These are phyloP conservation scores for Solanum hybrid DNA, from an alignment of 305 asterid genomes.

Conservation along the genomic window DNA sequence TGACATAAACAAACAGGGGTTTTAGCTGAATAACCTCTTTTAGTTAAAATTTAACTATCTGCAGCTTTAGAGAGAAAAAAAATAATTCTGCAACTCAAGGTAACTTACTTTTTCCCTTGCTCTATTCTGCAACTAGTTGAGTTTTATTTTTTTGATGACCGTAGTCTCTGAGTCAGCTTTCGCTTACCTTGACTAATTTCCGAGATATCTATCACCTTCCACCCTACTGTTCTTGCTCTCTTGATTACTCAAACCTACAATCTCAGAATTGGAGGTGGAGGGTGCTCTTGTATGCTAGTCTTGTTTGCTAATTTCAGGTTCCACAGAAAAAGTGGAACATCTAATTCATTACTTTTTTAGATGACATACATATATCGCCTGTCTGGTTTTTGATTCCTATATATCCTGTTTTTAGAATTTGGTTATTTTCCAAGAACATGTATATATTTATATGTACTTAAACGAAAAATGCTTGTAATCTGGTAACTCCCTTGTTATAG, in stretches of 20 bases:
- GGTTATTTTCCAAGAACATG: not conserved
- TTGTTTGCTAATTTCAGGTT: too few relatives aligned
- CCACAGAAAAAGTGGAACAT: too few relatives aligned
- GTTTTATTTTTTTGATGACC: not conserved
- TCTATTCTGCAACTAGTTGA: not conserved
- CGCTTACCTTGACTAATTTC: not conserved
- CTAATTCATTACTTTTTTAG: too few relatives aligned
- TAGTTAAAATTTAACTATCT: not conserved
- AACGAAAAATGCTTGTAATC: not conserved
- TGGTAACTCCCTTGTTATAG: not conserved
- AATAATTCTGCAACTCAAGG: not conserved
- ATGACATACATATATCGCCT: too few relatives aligned
- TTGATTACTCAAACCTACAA: not conserved
- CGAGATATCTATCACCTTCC: not conserved
- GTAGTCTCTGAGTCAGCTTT: not conserved
- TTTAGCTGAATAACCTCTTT: not conserved
- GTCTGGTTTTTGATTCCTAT: not conserved
- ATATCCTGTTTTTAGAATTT: not conserved
- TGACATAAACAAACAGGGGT: not conserved
- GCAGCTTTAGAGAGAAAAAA: not conserved
- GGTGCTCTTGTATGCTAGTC: not conserved
- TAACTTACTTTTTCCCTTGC: not conserved
- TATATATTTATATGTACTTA: not conserved
- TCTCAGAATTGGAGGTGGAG: not conserved
- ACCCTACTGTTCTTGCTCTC: not conserved